Base-by-base conservation (phyloP, 805 yeast species). In the Metschnikowia proteae region DNA sequence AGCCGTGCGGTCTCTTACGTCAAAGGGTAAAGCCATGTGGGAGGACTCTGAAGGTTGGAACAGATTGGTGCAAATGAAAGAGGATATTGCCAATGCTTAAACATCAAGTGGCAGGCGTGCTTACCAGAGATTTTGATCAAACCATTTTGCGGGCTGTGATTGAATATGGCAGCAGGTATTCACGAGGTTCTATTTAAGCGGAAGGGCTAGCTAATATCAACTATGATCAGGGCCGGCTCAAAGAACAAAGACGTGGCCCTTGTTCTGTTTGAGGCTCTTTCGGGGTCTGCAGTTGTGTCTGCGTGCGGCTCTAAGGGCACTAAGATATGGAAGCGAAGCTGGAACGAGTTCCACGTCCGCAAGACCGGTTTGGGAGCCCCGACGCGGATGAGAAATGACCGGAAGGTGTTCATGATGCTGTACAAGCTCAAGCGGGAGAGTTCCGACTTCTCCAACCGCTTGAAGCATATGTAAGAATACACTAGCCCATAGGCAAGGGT, bases 31-130 rank as follows among this genome's bases (percentile, higher is more conserved):
- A 58, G 70, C 74, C 25, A 76, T 76, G 53, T 90, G 96, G 96
- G 91, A 86, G 57, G 89, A 79, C 52, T 74, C 86, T 3, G 83
- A 79, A 32, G 94, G 89, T 1, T 90, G 92, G 88, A 81, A 82
- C 37, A 75, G 73, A 52, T 67, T 90, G 48, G 66, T 72, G 48
- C 80, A 76, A 30, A 55, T 81, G 61, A 81, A 81, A 59, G 73
- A 70, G 37, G 79, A 75, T 3, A 55, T 76, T 43, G 34, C 48
- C 10, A 50, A 32, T 29, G 43, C 46, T n/a, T 51, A 33, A 38
- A 13, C 32, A 10, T 3, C n/a, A 5, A 27, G 23, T 38, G 9
- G 29, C 22, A 3, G n/a, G 17, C 35, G 11, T 10, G 33, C 17
- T 17, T 17, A 17, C 2, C 17, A 17, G 17, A 17, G 17, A 17